Evolutionary conservation across 2,329 filamentous ascomycete genomes (phyloP), one percentile per base, ranked within the genome.

Genomic region (Stemphylium lycopersici): DNA sequence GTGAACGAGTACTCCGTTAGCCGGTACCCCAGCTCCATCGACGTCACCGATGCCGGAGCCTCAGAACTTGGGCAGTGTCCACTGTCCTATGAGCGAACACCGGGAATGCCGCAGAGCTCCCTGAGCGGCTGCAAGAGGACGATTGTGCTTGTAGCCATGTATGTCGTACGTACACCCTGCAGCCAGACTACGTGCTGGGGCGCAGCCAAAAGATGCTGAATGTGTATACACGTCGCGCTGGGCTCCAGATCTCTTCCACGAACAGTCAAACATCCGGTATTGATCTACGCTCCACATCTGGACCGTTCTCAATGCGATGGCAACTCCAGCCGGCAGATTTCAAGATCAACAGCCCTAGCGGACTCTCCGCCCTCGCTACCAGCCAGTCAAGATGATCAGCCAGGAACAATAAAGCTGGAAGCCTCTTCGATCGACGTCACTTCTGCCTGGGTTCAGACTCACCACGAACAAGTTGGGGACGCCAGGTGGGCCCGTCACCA

Each of bases 341-440:
- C 57, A 60, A 61, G 58, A 65, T 64, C 53, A 62, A 52, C 62
- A 50, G 53, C 54, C 56, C 57, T 63, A 69, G 63, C 57, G 51
- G 58, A 51, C 8, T 47, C 41, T 56, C 55, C 52, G 56, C 47
- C 6, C 26, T 51, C 32, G 33, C 29, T 43, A 60, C 43, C 50
- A 52, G 36, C 66, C 65, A 69, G 45, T 68, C 51, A 60, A 20
- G 45, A 31, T 39, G 48, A 45, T 48, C 53, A 55, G 49, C 52
- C 33, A 41, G 52, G 55, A 22, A 58, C 59, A 62, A 65, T 57
- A 52, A 58, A 66, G 57, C 63, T 67, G 61, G 26, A 66, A 64
- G 32, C 12, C 59, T 63, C 57, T 65, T 29, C 13, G 66, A 72
- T 71, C 69, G 62, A 67, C 69, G 65, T 69, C 62, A 70, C 50